Percentiles rank a stretch among this genome's conserved stretches.
These are phyloP conservation scores for Pleurotus citrinopileatus DNA, from an alignment of 768 basidiomycete species.

Conservation along the genomic window DNA sequence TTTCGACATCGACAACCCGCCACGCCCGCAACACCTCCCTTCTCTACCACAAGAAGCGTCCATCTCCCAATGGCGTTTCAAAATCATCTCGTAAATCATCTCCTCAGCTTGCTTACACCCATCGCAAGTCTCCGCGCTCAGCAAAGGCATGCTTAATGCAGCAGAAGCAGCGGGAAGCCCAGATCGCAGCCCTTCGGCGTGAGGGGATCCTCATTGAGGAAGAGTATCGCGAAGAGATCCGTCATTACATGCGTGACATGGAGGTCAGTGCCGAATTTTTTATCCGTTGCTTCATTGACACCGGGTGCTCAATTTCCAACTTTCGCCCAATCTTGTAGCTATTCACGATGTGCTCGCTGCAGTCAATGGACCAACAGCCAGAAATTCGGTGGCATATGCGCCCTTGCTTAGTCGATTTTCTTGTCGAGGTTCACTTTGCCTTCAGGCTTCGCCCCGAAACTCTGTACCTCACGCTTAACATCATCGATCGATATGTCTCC, in stretches of 20 bases:
- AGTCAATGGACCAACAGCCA: slow-evolving; percentile 99
- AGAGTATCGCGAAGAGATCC: slow-evolving; percentile 93
- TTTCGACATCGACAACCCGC: slow-evolving; percentile 53
- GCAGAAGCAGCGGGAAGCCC: slow-evolving; percentile 68
- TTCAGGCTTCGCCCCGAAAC: slow-evolving; percentile 98
- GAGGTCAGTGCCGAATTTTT: slow-evolving; percentile 65
- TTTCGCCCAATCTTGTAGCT: slow-evolving; percentile 43
- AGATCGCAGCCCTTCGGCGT: slow-evolving; percentile 64
- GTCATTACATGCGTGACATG: slow-evolving; percentile 95
- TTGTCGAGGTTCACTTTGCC: slow-evolving; percentile 97
- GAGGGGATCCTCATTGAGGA: slow-evolving; percentile 85
- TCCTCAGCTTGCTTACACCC: slow-evolving; percentile 46
- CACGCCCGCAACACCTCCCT: slow-evolving; percentile 60
- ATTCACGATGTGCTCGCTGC: slow-evolving; percentile 84
- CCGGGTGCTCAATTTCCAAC: slow-evolving; percentile 16
- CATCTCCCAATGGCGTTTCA: slow-evolving; percentile 75
- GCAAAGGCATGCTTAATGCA: slow-evolving; percentile 57
- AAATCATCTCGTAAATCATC: slow-evolving; percentile 63
- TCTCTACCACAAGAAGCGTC: slow-evolving; percentile 78
- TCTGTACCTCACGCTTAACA: slow-evolving; percentile 96
- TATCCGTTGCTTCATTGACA: slow-evolving; percentile 12
- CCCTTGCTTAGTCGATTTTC: slow-evolving; percentile 95
- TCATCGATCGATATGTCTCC: slow-evolving; percentile 98
- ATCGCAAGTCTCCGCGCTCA: slow-evolving; percentile 64
- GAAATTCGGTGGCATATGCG: slow-evolving; percentile 99